Evolutionary conservation across 345 rosid species (phyloP), one percentile per base, ranked within the genome.

Genomic region (Pistacia atlantica): DNA sequence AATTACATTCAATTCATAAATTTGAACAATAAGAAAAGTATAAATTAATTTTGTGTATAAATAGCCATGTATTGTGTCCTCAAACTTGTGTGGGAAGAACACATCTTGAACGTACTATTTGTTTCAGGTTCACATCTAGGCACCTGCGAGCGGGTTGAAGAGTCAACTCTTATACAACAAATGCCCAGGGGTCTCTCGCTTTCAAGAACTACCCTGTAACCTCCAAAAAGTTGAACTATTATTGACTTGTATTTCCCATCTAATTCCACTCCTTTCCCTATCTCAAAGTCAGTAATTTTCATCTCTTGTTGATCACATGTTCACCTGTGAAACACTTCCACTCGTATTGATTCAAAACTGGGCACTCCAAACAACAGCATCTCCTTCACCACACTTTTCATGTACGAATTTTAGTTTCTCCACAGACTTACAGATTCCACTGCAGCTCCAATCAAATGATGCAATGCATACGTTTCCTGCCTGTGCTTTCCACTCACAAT

Each of bases 401-500:
- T 96, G 98, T 18, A 93, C 99, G 78, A 76, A 81, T 85, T 90
- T 94, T 65, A 96, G 79, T 80, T 80, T 96, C 88, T 96, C 97
- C 57, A 96, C 97, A 0, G 99, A 96, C 81, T 94, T 93, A 90
- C 98, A 93, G 74, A 93, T 96, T 42, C 97, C 98, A 33, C 99
- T 96, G 82, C 99, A 96, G 84, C 94, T 96, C 97, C 99, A 96
- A 72, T 96, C 97, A 62, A 93, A 96, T 1, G 99, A 93, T 51
- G 99, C 98, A 58, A 91, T 81, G 77, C 99, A 96, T 14, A 89
- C 89, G 52, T 89, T 88, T 0, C 98, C 97, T 0, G 98, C 97
- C 87, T 92, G 91, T 63, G 98, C 97, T 86, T 93, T 96, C 99
- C 97, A 92, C 87, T 92, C 93, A 74, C 97, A 96, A 82, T 96